Percentiles rank a stretch among this genome's conserved stretches.
These are phyloP conservation scores for Saccharomyces hybrid DNA, from an alignment of 1,139 yeast genomes.

Conservation along the genomic window DNA sequence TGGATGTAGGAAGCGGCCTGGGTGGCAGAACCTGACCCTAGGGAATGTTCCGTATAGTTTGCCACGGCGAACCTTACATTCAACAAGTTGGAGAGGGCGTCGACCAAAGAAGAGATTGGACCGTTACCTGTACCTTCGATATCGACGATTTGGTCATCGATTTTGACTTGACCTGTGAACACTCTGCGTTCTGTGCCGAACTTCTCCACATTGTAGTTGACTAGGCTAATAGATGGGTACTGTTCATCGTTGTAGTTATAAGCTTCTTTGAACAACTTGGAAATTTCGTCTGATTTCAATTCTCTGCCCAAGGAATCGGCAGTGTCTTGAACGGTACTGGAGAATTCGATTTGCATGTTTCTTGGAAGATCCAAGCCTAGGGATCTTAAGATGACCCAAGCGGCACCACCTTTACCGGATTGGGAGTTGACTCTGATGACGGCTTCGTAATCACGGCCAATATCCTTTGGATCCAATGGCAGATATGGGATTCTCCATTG, in stretches of 20 bases:
- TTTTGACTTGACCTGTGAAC: slow-evolving; percentile 42
- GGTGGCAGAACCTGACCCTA: slow-evolving; percentile 78
- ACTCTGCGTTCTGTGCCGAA: slow-evolving; percentile 39
- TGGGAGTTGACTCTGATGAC: slow-evolving; percentile 96
- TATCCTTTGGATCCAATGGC: slow-evolving; percentile 93
- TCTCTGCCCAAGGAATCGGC: slow-evolving; percentile 86
- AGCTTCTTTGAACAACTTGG: slow-evolving; percentile 61
- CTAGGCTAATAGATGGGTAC: slow-evolving; percentile 33
- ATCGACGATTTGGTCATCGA: slow-evolving; percentile 41
- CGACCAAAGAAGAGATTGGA: slow-evolving; percentile 83
- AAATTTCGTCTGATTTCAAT: slow-evolving; percentile 67
- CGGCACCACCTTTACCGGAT: slow-evolving; percentile 98
- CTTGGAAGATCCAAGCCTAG: slow-evolving; percentile 90
- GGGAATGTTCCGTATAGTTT: slow-evolving; percentile 84
- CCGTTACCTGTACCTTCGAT: slow-evolving; percentile 83
- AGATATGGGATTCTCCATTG: slow-evolving; percentile 86
- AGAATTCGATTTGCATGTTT: slow-evolving; percentile 82
- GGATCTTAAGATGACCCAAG: slow-evolving; percentile 87
- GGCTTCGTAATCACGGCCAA: slow-evolving; percentile 95
- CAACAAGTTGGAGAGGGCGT: slow-evolving; percentile 60
- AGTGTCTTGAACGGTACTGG: slow-evolving; percentile 68
- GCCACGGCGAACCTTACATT: slow-evolving; percentile 61
- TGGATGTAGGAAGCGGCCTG: slow-evolving; percentile 88
- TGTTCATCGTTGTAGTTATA: slow-evolving; percentile 53
- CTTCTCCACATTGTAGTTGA: slow-evolving; percentile 44